These are phyloP conservation scores for Trichoderma atroviride DNA, from an alignment of 2,329 filamentous ascomycete genomes.

Conservation along the genomic window DNA sequence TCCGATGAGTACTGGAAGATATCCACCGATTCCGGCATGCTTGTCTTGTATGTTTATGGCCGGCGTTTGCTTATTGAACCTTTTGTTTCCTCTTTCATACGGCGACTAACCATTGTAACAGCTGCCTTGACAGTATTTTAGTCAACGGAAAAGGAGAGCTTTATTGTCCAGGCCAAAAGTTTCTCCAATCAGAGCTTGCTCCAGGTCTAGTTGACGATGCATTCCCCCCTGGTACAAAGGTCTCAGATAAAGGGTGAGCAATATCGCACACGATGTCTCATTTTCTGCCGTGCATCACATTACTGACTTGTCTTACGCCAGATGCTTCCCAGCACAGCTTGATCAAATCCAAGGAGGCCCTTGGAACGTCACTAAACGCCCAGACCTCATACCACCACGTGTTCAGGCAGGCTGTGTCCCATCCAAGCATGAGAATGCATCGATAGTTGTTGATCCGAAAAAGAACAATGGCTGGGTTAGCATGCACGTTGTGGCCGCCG, in stretches of 20 bases:
- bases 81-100: background rate
- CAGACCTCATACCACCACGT: slow-evolving; percentile 44
- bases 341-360: slow-evolving; percentile 21
- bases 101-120: slow-evolving; percentile 29
- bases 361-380: slow-evolving; percentile 41
- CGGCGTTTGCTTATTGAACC: no score
- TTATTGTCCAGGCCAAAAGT: slow-evolving; percentile 50
- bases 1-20: slow-evolving; percentile 52
- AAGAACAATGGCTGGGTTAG: slow-evolving; percentile 49
- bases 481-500: slow-evolving; percentile 56
- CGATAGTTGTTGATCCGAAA: slow-evolving; percentile 34
- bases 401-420: slow-evolving; percentile 46
- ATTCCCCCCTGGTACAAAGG: slow-evolving; percentile 35
- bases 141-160: slow-evolving; percentile 64
- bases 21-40: slow-evolving; percentile 48
- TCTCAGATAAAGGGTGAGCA: slow-evolving; percentile 49
- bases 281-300: background rate
- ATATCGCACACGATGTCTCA: fast-evolving
- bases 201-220: slow-evolving; percentile 34
- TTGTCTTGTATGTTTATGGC: slow-evolving; percentile 34
- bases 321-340: background rate
- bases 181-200: slow-evolving; percentile 46
- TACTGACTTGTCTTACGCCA: background rate
- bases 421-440: slow-evolving; percentile 48
- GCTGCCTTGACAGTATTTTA: slow-evolving; percentile 64